Conservation (phyloP, 495 filamentous ascomycete species). For the Penicillium bovifimosum region DNA sequence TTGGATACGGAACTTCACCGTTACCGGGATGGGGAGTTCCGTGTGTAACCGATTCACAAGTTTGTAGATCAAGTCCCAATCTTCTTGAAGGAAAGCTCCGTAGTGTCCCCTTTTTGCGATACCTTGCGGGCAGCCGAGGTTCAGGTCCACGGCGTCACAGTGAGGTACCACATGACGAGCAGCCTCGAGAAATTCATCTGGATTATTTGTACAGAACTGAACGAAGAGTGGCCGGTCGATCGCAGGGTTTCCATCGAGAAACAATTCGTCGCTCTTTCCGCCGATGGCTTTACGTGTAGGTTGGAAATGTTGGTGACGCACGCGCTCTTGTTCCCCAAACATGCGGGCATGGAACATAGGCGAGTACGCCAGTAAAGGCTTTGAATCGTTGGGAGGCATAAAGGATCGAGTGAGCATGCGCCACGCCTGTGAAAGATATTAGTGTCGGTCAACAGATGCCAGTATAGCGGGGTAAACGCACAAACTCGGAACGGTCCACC, state of each 20-base stretch:
- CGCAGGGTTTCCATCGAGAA: constrained; percentile 79
- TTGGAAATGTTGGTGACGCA: constrained; percentile 73
- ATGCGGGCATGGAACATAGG: constrained; percentile 93
- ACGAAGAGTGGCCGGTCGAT: constrained; percentile 87
- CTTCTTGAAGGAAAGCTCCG: constrained; percentile 90
- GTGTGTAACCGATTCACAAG: constrained; percentile 74
- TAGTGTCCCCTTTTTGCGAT: constrained; percentile 89
- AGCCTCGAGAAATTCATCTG: constrained; percentile 68
- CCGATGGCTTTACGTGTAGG: constrained; percentile 47
- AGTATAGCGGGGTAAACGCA: constrained; percentile 40
- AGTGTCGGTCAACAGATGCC: constrained; percentile 14
- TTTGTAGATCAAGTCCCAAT: constrained; percentile 72
- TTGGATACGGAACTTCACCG: constrained; percentile 89
- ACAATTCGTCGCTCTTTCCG: constrained; percentile 31
- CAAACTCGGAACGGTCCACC: constrained; percentile 98
- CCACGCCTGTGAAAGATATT: constrained; percentile 63
- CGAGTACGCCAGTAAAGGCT: constrained; percentile 70
- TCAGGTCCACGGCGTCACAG: constrained; percentile 94
- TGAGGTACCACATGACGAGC: constrained; percentile 70
- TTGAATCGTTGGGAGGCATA: constrained; percentile 56
- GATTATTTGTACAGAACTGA: constrained; percentile 93
- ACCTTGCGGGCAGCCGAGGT: constrained; percentile 95
- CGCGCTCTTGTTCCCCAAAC: constrained; percentile 67
- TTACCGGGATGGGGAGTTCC: constrained; percentile 72
- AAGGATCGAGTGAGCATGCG: constrained; percentile 90